Evolutionary conservation across 352 stramenopile genomes (phyloP), one percentile per base, ranked within the genome.

Genomic region (Phytophthora melonis): DNA sequence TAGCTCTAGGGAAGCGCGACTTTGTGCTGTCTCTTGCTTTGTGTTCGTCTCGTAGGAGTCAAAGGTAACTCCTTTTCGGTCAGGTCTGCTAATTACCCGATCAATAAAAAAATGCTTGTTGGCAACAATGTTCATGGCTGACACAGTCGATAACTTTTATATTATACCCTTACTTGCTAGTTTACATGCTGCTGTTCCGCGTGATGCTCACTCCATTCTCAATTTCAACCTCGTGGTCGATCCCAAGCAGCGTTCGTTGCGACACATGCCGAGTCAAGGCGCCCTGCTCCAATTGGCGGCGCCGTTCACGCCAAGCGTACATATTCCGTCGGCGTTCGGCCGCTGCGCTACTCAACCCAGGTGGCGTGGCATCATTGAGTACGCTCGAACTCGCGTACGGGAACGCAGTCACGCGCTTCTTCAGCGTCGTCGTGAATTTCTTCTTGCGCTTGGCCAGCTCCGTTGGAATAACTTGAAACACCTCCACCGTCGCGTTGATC

Each of bases 401-500:
- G 49, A 66, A 50, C n/a, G 36, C 8, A 58, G 10, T 41, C 47
- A 62, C 39, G 5, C 74, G 74, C 52, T 80, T 81, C 25, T 70
- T 79, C 27, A 82, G 50, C 8, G 58, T 82, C 27, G 66, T 83
- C 19, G 67, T 69, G 60, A 86, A 84, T 14, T 76, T 72, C 43
- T 80, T 81, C 53, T 82, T 87, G 16, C 80, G 80, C 18, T 71
- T 70, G 14, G 25, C 57, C 49, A 87, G 53, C 30, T 76, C 72
- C 3, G 63, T 58, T 8, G 78, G 70, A 19, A 79, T 49, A n/a
- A 86, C 66, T 47, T 88, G 81, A 62, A 79, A 85, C 0, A 89
- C 67, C 30, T 89, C 77, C 25, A 86, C 69, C 10, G 67, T 70
- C 30, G 75, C 45, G 19, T 79, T 79, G 10, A 89, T 72, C 58